Percentiles rank a stretch among this genome's conserved stretches.
These are phyloP conservation scores for Spathaspora arborariae DNA, from an alignment of 805 yeast species.

Conservation along the genomic window DNA sequence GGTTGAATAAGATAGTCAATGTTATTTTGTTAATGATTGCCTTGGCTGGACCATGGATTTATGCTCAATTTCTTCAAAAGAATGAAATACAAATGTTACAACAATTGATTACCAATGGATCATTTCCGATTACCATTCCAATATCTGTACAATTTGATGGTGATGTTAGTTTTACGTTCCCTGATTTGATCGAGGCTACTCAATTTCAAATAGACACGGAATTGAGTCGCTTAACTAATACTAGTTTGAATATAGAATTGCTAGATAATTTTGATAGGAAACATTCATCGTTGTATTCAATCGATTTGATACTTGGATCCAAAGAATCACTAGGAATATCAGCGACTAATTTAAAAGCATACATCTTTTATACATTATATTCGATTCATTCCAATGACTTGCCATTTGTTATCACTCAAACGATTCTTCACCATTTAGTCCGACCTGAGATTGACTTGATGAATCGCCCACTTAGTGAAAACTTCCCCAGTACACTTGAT, in stretches of 20 bases:
- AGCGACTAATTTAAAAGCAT: slow-evolving; percentile 34
- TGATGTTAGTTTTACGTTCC: slow-evolving; percentile 49
- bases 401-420: slow-evolving; percentile 59
- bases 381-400: slow-evolving; percentile 54
- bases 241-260: slow-evolving; percentile 11
- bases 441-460: slow-evolving; percentile 19
- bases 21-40: not conserved
- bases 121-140: slow-evolving; percentile 16
- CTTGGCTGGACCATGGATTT: not conserved
- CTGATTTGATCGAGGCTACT: slow-evolving; percentile 58
- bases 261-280: slow-evolving; percentile 11
- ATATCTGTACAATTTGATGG: slow-evolving; percentile 22
- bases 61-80: not conserved
- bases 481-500: not conserved
- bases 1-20: not conserved
- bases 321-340: slow-evolving; percentile 45
- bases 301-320: slow-evolving; percentile 36
- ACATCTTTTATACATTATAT: slow-evolving; percentile 37
- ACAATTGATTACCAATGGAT: not conserved
- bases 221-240: slow-evolving; percentile 7
- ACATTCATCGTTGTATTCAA: slow-evolving; percentile 19
- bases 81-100: not conserved
- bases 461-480: not conserved
- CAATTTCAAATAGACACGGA: slow-evolving; percentile 31
- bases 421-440: slow-evolving; percentile 28